These are phyloP conservation scores for Pisolithus orientalis DNA, from an alignment of 768 basidiomycete species.

Conservation along the genomic window DNA sequence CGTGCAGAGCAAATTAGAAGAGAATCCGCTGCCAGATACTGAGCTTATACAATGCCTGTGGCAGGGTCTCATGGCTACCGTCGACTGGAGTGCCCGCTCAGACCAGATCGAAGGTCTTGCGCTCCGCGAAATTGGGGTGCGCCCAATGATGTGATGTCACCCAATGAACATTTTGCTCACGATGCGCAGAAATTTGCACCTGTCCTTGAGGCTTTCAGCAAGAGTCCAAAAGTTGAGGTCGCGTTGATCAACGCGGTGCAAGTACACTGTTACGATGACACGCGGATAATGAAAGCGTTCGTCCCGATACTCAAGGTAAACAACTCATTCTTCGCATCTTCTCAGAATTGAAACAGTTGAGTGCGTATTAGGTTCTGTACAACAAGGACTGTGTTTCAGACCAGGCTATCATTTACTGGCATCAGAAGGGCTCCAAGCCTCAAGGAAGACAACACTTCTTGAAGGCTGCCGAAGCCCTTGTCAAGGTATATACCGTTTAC, in stretches of 20 bases:
- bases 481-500: conserved; percentile 55
- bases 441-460: conserved; percentile 95
- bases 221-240: conserved; percentile 84
- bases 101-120: conserved; percentile 90
- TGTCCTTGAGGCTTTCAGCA: conserved; percentile 87
- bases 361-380: conserved; percentile 69
- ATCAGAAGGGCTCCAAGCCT: conserved; percentile 93
- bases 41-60: conserved; percentile 89
- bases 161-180: neutral
- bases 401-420: conserved; percentile 96
- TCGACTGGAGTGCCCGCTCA: conserved; percentile 85
- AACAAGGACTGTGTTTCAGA: conserved; percentile 94
- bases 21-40: conserved; percentile 74
- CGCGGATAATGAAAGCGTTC: conserved; percentile 91
- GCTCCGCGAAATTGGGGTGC: conserved; percentile 81
- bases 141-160: conserved; percentile 19
- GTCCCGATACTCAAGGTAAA: conserved; percentile 85
- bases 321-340: neutral
- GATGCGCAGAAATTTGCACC: conserved; percentile 65
- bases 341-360: conserved; percentile 5
- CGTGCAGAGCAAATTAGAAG: conserved; percentile 68
- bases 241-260: conserved; percentile 94
- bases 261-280: conserved; percentile 94
- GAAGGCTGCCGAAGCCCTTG: conserved; percentile 78
- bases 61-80: conserved; percentile 81